A percentile compares a stretch with the other conserved stretches of the same genome.
These are phyloP conservation scores for Lactarius hatsudake DNA, from an alignment of 768 basidiomycete genomes.

Conservation along the genomic window DNA sequence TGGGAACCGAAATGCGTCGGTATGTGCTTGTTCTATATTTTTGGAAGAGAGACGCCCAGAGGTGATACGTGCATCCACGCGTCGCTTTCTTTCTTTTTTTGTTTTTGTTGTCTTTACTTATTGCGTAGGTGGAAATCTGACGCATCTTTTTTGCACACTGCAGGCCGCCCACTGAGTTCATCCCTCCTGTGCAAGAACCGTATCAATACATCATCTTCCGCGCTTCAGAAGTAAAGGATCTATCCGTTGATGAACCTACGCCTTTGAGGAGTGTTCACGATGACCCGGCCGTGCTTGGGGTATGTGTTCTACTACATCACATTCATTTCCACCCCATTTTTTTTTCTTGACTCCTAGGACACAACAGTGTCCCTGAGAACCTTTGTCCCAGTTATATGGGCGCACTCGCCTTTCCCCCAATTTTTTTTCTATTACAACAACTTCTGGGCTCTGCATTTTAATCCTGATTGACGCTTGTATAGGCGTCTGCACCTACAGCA, in stretches of 20 bases:
- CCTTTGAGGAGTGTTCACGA: conserved; percentile 64
- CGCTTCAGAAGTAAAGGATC: conserved; percentile 85
- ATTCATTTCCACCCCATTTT: conserved; percentile 23
- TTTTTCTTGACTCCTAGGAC: conserved; percentile 38
- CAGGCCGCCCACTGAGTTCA: conserved; percentile 73
- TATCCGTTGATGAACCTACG: conserved; percentile 73
- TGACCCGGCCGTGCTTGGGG: conserved; percentile 82
- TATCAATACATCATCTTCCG: conserved; percentile 92
- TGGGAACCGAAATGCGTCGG: conserved; percentile 86
- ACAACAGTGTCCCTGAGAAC: conserved; percentile 46
- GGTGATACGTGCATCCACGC: conserved; percentile 50
- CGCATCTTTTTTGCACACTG: conserved; percentile 31
- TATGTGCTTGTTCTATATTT: conserved; percentile 37
- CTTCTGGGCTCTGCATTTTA: conserved; percentile 8
- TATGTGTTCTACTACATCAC: conserved; percentile 38
- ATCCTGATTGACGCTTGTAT: conserved; percentile 16
- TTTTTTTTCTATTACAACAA: conserved; percentile 55
- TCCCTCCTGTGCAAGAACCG: conserved; percentile 78
- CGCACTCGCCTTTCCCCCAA: conserved; percentile 32
- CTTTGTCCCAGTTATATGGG: background rate
- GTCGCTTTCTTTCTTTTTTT: conserved; percentile 64
- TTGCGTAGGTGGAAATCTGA: conserved; percentile 12
- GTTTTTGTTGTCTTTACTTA: background rate
- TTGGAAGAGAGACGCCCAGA: conserved; percentile 49
- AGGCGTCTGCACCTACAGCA: conserved; percentile 51